A percentile compares a stretch with the other conserved stretches of the same genome.
phyloP scores from a whole-genome alignment of 164 flowering plant species.

The Taxillus chinensis region DNA sequence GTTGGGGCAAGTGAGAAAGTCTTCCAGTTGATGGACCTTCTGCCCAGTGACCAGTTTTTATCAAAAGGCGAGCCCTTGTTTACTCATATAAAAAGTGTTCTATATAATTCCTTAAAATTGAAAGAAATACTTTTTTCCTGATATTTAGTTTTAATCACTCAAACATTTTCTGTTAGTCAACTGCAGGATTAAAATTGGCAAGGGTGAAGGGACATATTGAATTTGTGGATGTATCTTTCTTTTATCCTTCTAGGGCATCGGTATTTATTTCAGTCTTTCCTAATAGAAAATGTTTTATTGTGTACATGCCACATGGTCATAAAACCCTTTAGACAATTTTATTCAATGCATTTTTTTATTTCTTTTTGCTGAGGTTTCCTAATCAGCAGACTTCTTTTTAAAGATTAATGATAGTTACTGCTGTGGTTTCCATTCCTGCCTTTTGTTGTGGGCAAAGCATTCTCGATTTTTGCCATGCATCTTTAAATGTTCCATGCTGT shows the following conservation, averaged over 20 bases:
- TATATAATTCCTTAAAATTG: neutral
- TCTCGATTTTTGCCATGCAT: no score
- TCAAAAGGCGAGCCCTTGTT: slow-evolving; percentile 47
- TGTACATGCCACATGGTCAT: neutral
- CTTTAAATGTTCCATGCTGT: no score
- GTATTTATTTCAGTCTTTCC: slow-evolving; percentile 25
- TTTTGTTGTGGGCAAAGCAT: no score
- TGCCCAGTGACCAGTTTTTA: slow-evolving; percentile 64
- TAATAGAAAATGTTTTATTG: neutral
- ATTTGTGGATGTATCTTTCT: slow-evolving; percentile 58
- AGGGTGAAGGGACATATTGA: slow-evolving; percentile 55
- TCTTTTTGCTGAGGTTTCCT: no score
- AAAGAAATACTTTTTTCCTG: neutral
- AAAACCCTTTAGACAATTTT: neutral
- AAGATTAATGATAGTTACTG: no score
- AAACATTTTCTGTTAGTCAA: neutral
- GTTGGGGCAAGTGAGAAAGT: slow-evolving; percentile 99
- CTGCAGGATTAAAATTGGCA: slow-evolving; percentile 58
- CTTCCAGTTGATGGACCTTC: slow-evolving; percentile 81
- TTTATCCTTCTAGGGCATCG: slow-evolving; percentile 57
- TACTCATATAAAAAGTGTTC: neutral
- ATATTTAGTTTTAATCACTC: neutral
- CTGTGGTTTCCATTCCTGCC: no score
- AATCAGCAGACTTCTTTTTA: no score
- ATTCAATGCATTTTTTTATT: neutral